Base-by-base conservation (phyloP, 2,329 filamentous ascomycete genomes). In the Daldinia eschscholtzii region DNA sequence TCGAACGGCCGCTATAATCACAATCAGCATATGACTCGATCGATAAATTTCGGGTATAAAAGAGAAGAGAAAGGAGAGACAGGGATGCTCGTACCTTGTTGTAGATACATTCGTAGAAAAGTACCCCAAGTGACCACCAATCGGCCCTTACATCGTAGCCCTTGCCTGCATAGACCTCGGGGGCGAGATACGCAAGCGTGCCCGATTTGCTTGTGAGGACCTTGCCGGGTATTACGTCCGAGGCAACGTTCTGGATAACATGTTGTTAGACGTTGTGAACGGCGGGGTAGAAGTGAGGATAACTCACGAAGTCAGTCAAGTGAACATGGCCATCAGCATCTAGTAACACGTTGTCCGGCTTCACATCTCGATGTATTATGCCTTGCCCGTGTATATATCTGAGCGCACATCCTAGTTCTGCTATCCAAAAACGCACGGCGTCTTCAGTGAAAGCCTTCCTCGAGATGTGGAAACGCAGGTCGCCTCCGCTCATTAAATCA, bases 21-120 rank as follows among this genome's bases (percentile, higher is more conserved):
- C 42, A 57, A 75, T 84, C 75, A 84, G 80, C 68, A 66, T 52
- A 57, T 33, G 33, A 2, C 35, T 30, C n/a, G 56, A 26, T 33
- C 33, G 35, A 50, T 30, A 26, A 35, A 48, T 55, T 39, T 37
- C 48, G 28, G 33, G 7, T 35, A 6, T 2, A 10, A 35, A 35
- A 35, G 7, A 33, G 7, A 33, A 33, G 4, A 35, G 33, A 35
- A 2, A 9, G 6, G 33, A 23, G 28, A 53, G 26, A 41, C 37
- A 39, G 37, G 26, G 41, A 23, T 28, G 50, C 59, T 78, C 85
- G 59, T 81, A 94, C 93, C 91, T 97, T 98, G 83, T 97, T 97
- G 83, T 98, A 99, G 72, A 99, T 98, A 86, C 96, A 98, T 81
- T 99, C 96, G 80, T 98, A 99, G 80, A 98, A 98, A n/a, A 97